Conservation (phyloP, 768 basidiomycete species). For the Russula olivacea region DNA sequence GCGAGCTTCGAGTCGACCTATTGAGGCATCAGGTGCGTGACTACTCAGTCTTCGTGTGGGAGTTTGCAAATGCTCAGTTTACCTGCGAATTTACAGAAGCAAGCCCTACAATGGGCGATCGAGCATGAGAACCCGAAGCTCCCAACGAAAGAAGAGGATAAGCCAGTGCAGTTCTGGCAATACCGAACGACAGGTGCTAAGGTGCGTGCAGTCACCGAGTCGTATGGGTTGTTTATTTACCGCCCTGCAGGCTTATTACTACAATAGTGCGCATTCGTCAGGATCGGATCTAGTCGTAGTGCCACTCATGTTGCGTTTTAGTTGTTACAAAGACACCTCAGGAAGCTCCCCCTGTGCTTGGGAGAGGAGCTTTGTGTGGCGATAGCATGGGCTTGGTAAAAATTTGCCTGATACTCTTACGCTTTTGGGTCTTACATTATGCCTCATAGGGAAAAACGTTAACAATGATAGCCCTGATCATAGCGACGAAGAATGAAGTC, state of each 20-base stretch:
- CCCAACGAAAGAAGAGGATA: constrained; percentile 59
- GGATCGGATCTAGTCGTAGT: background rate
- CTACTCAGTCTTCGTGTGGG: background rate
- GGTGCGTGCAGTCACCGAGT: constrained; percentile 34
- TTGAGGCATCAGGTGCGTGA: constrained; percentile 70
- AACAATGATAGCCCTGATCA: constrained; percentile 75
- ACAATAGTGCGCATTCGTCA: constrained; percentile 47
- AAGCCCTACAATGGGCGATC: constrained; percentile 84
- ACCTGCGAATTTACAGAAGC: constrained; percentile 42
- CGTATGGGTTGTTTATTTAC: background rate
- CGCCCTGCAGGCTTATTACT: constrained; percentile 51
- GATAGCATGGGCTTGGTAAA: constrained; percentile 80
- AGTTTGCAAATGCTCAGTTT: background rate
- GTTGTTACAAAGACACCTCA: constrained; percentile 83
- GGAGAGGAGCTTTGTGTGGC: constrained; percentile 80
- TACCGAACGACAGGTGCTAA: constrained; percentile 49
- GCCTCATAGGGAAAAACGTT: constrained; percentile 74
- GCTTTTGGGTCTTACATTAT: constrained; percentile 15
- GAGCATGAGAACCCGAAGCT: constrained; percentile 71
- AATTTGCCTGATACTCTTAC: constrained; percentile 21
- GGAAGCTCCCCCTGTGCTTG: constrained; percentile 53
- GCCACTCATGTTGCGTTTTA: constrained; percentile 29
- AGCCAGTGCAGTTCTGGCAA: constrained; percentile 89
- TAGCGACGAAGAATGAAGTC: constrained; percentile 67
- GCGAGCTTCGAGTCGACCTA: constrained; percentile 64